Percentiles rank a stretch among this genome's conserved stretches.
Conservation (phyloP, 78 protist species). For the Protostelium mycophagum region DNA sequence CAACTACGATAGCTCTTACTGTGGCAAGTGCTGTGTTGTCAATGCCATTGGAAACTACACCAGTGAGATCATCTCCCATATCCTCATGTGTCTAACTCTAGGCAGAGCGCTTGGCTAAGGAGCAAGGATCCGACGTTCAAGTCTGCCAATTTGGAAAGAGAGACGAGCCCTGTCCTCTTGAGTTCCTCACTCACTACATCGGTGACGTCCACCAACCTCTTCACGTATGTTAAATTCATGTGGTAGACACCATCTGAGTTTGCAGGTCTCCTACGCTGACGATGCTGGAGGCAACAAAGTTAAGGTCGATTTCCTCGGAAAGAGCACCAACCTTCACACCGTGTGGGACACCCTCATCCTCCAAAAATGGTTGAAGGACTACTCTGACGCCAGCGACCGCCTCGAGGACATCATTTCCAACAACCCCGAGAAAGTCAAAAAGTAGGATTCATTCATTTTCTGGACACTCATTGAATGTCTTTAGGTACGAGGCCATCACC, state of each 20-base stretch:
- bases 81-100: background rate
- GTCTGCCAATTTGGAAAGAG: background rate
- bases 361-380: background rate
- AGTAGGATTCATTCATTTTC: too few species aligned
- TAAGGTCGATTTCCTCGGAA: background rate
- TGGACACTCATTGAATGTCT: too few species aligned
- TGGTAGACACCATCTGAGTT: background rate
- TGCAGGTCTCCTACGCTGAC: background rate
- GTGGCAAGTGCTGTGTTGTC: background rate
- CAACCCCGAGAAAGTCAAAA: background rate
- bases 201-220: background rate
- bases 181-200: background rate
- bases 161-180: background rate
- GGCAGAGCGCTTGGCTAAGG: background rate
- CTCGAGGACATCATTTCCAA: background rate
- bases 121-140: background rate
- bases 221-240: background rate
- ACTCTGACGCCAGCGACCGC: background rate
- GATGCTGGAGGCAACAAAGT: background rate
- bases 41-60: background rate
- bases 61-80: background rate
- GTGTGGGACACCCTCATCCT: background rate
- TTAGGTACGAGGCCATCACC: background rate
- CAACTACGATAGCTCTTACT: background rate
- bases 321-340: background rate